phyloP scores from a whole-genome alignment of 768 basidiomycete species.

The Lactifluus piperatus region DNA sequence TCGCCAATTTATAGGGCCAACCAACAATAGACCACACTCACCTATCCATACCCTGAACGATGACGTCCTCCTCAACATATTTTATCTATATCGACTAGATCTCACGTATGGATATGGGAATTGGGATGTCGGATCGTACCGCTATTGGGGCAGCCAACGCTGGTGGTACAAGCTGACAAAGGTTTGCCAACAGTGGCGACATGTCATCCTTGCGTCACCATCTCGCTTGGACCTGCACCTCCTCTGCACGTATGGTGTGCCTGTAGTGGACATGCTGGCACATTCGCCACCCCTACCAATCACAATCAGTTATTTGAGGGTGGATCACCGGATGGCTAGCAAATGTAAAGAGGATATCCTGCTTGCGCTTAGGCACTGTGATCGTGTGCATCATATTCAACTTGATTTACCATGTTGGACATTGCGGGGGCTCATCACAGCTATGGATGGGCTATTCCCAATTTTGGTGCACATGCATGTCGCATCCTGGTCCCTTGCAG shows the following conservation, averaged over 20 bases:
- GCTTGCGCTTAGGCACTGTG: neutral
- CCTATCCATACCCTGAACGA: too few relatives aligned
- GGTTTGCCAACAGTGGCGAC: neutral
- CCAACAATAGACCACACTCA: too few relatives aligned
- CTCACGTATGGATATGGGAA: too few relatives aligned
- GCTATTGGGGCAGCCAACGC: neutral
- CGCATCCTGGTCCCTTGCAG: too few relatives aligned
- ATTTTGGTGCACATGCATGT: neutral
- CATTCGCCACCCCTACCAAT: neutral
- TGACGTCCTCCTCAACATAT: too few relatives aligned
- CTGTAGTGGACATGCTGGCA: neutral
- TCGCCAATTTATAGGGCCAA: too few relatives aligned
- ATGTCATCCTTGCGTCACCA: neutral
- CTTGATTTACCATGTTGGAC: neutral
- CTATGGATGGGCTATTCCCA: neutral
- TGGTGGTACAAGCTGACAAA: neutral
- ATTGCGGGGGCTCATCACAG: neutral
- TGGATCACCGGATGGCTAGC: too few relatives aligned
- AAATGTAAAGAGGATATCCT: neutral
- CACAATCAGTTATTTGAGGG: neutral
- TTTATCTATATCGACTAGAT: too few relatives aligned
- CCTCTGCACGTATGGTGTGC: neutral
- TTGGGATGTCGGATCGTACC: too few relatives aligned
- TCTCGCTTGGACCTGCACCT: neutral
- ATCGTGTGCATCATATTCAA: neutral